Evolutionary conservation across 352 stramenopile genomes (phyloP), one percentile per base, ranked within the genome.

Genomic region (Phytophthora tentaculata): DNA sequence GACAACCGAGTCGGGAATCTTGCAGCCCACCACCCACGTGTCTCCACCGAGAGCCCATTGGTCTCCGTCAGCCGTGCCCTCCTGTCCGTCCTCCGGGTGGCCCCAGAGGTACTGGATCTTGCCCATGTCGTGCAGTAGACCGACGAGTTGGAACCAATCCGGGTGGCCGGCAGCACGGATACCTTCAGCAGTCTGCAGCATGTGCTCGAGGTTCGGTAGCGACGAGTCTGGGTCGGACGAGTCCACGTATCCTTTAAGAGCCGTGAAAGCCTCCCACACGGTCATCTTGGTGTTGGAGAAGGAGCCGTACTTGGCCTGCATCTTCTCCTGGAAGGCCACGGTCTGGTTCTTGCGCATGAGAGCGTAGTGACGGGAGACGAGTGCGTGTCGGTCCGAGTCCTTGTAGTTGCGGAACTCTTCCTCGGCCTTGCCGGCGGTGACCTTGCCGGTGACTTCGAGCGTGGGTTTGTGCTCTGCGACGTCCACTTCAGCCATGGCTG

Each of bases 31-130:
- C 20, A 98, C 91, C 82, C 92, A 98, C 47, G 93, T 98, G 72
- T 98, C 92, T 23, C 93, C 93, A n/a, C 92, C 93, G 5, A 98
- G 83, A 16, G 92, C 89, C 94, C 94, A 98, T 69, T 98, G 94
- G 45, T 96, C 86, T 39, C 90, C 92, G 24, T 93, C 77, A 3
- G 79, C 86, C 9, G 86, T 96, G 55, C 94, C 94, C 67, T 97
- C 73, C 69, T 97, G 92, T 13, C 91, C 92, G 59, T 97, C 90
- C 44, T 90, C 76, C 19, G 73, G 74, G 35, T 68, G 73, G 32
- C 92, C 92, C 92, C 92, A 98, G 3, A 98, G 77, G 70, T 97
- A 98, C 86, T 97, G 94, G 64, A 98, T 97, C 75, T 98, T 98
- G 56, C 92, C 92, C 87, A 98, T 96, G 73, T 98, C 94, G 71